A percentile compares a stretch with the other conserved stretches of the same genome.
These are phyloP conservation scores for Albizia julibrissin DNA, from an alignment of 306 rosid species.

Conservation along the genomic window DNA sequence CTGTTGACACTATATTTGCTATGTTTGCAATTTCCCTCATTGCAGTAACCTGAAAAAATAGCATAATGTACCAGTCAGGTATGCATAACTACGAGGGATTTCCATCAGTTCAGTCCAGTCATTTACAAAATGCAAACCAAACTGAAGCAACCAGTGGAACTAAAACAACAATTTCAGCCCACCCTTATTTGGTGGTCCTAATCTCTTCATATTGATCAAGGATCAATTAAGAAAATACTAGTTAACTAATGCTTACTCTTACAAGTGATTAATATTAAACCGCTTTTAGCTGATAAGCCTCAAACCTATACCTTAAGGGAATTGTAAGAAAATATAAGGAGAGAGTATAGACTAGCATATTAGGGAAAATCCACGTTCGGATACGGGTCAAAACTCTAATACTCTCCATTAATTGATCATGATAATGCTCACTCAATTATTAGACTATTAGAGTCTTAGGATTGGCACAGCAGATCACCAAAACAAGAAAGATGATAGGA, in stretches of 20 bases:
- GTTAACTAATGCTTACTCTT: not conserved
- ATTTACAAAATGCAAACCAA: not conserved
- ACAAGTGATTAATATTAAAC: not conserved
- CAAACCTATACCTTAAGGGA: not conserved
- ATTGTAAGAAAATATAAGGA: too few relatives aligned
- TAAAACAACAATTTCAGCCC: not conserved
- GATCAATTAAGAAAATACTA: not conserved
- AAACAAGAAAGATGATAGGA: too few relatives aligned
- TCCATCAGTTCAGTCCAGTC: not conserved
- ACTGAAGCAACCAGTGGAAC: not conserved
- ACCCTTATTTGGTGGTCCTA: not conserved
- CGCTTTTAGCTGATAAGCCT: not conserved
- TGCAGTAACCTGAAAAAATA: constrained; percentile 42
- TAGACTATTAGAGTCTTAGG: too few relatives aligned
- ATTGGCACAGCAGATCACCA: too few relatives aligned
- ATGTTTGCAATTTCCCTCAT: constrained; percentile 57
- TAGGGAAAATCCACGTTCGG: too few relatives aligned
- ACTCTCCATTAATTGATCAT: too few relatives aligned
- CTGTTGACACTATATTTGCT: constrained; percentile 45
- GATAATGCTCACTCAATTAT: too few relatives aligned
- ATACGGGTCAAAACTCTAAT: too few relatives aligned
- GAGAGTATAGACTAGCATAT: too few relatives aligned
- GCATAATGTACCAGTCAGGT: not conserved
- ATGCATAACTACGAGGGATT: not conserved
- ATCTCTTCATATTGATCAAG: not conserved